Conservation (phyloP, 2,329 filamentous ascomycete genomes). For the Acrocalymma vagum region DNA sequence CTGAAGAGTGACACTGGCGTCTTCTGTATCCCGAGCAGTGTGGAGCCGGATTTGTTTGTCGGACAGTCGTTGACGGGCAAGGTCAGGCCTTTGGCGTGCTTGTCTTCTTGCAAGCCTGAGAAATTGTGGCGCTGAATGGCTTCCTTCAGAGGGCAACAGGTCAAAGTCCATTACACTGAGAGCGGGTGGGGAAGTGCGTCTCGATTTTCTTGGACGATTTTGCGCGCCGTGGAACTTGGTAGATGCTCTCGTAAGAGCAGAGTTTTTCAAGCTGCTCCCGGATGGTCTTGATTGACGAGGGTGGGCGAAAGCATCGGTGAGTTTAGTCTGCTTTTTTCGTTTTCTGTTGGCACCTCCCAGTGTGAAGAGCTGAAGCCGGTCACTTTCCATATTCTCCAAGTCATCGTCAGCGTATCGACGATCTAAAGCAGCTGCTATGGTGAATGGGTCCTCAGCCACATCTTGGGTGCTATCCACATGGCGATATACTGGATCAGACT, state of each 20-base stretch:
- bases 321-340: constrained; percentile 47
- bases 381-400: constrained; percentile 54
- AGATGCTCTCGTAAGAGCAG: too few species aligned
- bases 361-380: constrained; percentile 50
- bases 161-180: constrained; percentile 63
- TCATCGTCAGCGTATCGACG: constrained; percentile 33
- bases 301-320: constrained; percentile 44
- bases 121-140: constrained; percentile 58
- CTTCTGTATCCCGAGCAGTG: constrained; percentile 62
- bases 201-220: constrained; percentile 7
- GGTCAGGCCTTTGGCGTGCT: constrained; percentile 56
- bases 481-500: constrained; percentile 10
- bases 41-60: constrained; percentile 62
- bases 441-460: constrained; percentile 23
- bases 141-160: constrained; percentile 36
- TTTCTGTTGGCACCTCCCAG: constrained; percentile 28
- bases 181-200: constrained; percentile 26
- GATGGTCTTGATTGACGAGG: constrained; percentile 2
- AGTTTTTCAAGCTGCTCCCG: too few species aligned
- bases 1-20: constrained; percentile 59
- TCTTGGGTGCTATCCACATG: constrained; percentile 23
- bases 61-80: constrained; percentile 60
- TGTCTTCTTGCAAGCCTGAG: constrained; percentile 64
- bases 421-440: constrained; percentile 34
- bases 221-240: too few species aligned